Conservation (phyloP, 345 rosid genomes). For the Hibiscus syriacus region DNA sequence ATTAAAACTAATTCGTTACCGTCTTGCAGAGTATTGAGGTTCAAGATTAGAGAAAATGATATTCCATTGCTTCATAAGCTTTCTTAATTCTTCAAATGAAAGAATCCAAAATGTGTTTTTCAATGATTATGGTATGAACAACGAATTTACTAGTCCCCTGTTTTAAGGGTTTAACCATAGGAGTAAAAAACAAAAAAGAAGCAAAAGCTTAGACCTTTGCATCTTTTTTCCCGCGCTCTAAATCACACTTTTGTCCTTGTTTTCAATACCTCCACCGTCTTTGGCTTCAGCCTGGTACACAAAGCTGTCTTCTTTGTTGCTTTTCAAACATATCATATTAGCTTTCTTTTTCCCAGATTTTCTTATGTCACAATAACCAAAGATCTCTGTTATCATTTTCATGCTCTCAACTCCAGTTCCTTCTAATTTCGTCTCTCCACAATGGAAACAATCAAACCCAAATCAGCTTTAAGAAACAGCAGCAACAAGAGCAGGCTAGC, state of each 20-base stretch:
- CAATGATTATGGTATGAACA: background rate
- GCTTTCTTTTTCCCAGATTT: slow-evolving; percentile 19
- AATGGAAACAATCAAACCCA: slow-evolving; percentile 58
- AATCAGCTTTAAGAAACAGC: slow-evolving; percentile 30
- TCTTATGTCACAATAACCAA: background rate
- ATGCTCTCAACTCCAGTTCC: slow-evolving; percentile 5
- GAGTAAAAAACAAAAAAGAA: background rate
- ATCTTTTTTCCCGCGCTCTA: slow-evolving; percentile 31
- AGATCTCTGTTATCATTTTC: background rate
- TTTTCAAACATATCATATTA: slow-evolving; percentile 1
- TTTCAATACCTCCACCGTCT: slow-evolving; percentile 13
- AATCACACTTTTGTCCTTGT: slow-evolving; percentile 13
- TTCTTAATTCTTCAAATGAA: background rate
- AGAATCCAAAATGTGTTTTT: background rate
- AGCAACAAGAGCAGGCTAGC: slow-evolving; percentile 42
- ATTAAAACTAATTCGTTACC: background rate
- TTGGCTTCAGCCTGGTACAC: slow-evolving; percentile 28
- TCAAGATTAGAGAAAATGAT: background rate
- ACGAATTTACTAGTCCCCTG: background rate
- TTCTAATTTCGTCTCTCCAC: background rate
- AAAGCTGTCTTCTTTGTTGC: slow-evolving; percentile 24
- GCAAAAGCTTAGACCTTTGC: background rate
- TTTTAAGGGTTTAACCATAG: background rate
- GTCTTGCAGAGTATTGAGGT: background rate
- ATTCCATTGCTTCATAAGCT: background rate